A percentile compares a stretch with the other conserved stretches of the same genome.
phyloP scores from a whole-genome alignment of 106 monocot genomes.

The Dendrobium nobile region DNA sequence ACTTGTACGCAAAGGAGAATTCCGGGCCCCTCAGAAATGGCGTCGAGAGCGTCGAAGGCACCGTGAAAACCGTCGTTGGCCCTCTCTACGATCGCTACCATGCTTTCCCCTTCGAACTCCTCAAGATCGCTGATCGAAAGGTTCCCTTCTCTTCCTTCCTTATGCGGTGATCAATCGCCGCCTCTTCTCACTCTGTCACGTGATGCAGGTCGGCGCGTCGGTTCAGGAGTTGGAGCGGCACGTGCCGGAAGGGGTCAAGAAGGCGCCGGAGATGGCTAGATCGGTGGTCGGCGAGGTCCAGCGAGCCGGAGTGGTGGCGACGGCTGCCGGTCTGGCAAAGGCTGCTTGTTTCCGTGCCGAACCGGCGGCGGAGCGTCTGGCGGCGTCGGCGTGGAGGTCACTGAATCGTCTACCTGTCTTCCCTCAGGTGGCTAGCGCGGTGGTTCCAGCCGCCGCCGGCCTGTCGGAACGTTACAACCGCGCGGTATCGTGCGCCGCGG shows the following conservation, averaged over 20 bases:
- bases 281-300: slow-evolving; percentile 48
- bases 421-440: slow-evolving; percentile 50
- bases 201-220: slow-evolving; percentile 42
- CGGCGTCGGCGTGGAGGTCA: slow-evolving; percentile 62
- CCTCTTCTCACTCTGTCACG: background rate
- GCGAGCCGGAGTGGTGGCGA: slow-evolving; percentile 38
- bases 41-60: slow-evolving; percentile 53
- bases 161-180: background rate
- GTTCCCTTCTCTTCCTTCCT: slow-evolving; percentile 3
- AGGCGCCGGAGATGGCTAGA: slow-evolving; percentile 43
- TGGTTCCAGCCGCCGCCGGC: slow-evolving; percentile 58
- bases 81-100: slow-evolving; percentile 42
- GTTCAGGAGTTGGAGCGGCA: slow-evolving; percentile 40
- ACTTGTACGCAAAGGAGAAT: slow-evolving; percentile 52
- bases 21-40: slow-evolving; percentile 47
- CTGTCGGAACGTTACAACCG: slow-evolving; percentile 67
- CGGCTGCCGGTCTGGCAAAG: slow-evolving; percentile 41
- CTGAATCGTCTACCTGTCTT: slow-evolving; percentile 78
- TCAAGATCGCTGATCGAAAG: slow-evolving; percentile 56
- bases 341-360: slow-evolving; percentile 34
- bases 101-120: slow-evolving; percentile 37
- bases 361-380: slow-evolving; percentile 54
- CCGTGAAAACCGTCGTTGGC: slow-evolving; percentile 50
- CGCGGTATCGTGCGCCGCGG: slow-evolving; percentile 38
- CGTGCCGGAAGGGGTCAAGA: slow-evolving; percentile 36